phyloP scores from a whole-genome alignment of 169 alveolate genomes.

The Eimeria sp. region DNA sequence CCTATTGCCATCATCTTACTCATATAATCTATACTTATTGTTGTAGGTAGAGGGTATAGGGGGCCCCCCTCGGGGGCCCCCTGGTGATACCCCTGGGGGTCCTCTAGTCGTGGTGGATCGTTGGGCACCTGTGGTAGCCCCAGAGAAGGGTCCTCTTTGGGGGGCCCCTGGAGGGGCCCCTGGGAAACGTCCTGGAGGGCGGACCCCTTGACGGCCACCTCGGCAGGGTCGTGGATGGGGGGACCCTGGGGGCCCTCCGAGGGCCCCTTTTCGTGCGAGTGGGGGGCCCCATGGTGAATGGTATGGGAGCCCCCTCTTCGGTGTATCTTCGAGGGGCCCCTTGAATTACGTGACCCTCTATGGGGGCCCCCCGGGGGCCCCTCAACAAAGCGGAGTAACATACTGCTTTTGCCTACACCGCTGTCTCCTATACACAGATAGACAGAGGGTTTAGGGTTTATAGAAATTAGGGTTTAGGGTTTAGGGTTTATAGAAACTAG shows the following conservation, averaged over 20 bases:
- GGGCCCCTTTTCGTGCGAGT: neutral
- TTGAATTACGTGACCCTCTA: neutral
- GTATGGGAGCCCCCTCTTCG: neutral
- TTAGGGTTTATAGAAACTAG: too few relatives aligned
- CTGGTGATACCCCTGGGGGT: neutral
- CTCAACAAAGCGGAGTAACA: slow-evolving; percentile 67
- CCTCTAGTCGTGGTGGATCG: neutral
- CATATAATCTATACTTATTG: slow-evolving; percentile 93
- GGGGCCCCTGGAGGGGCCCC: neutral
- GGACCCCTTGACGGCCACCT: neutral
- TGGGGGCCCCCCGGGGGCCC: too few relatives aligned
- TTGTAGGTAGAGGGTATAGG: slow-evolving; percentile 1
- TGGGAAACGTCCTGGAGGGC: neutral
- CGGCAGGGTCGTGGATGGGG: neutral
- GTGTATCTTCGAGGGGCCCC: neutral
- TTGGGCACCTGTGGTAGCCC: neutral
- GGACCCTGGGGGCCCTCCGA: too few relatives aligned
- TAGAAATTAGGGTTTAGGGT: too few relatives aligned
- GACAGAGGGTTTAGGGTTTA: neutral
- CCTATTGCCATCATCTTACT: slow-evolving; percentile 85
- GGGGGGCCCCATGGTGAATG: neutral
- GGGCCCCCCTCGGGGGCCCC: too few relatives aligned
- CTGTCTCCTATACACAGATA: slow-evolving; percentile 14
- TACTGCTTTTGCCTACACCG: slow-evolving; percentile 59
- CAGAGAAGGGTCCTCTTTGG: neutral